phyloP scores from a whole-genome alignment of 129 eudicot species.

The Escallonia herrerae region DNA sequence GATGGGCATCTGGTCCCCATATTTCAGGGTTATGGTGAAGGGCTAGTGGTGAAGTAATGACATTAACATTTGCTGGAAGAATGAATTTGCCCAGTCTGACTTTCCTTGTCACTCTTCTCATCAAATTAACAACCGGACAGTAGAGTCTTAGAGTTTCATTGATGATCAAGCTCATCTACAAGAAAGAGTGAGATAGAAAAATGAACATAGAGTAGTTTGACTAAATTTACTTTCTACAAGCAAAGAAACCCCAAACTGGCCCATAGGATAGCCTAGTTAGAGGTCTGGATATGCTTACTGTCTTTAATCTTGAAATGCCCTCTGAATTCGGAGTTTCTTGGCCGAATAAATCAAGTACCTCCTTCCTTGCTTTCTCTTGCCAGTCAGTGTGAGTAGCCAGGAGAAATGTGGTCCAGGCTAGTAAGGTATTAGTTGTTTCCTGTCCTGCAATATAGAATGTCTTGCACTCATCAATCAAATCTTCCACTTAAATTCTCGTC shows the following conservation, averaged over 20 bases:
- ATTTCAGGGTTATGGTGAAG: slow-evolving; percentile 43
- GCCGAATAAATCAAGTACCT: slow-evolving; percentile 31
- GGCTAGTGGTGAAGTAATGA: slow-evolving; percentile 36
- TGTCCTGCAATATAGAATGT: slow-evolving; percentile 49
- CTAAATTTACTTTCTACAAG: too few species aligned
- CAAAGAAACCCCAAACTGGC: too few species aligned
- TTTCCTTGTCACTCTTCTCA: slow-evolving; percentile 25
- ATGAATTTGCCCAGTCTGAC: slow-evolving; percentile 31
- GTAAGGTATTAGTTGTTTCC: slow-evolving; percentile 37
- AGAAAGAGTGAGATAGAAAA: neutral
- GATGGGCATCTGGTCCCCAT: slow-evolving; percentile 50
- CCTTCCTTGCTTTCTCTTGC: slow-evolving; percentile 55
- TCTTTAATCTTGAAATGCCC: slow-evolving; percentile 46
- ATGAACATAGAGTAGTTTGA: neutral
- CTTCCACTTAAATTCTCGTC: slow-evolving; percentile 32
- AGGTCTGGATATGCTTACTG: slow-evolving; percentile 14
- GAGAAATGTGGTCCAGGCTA: slow-evolving; percentile 44
- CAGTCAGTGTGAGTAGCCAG: slow-evolving; percentile 39
- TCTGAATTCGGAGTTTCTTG: slow-evolving; percentile 32
- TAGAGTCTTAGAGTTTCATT: slow-evolving; percentile 48
- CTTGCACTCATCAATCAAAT: slow-evolving; percentile 51
- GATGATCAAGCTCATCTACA: slow-evolving; percentile 54
- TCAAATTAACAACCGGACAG: slow-evolving; percentile 29
- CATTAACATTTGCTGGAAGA: slow-evolving; percentile 28
- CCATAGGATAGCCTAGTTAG: too few species aligned